Evolutionary conservation across 331 rosid genomes (phyloP).

Genomic region (Pyrus hybrid): DNA sequence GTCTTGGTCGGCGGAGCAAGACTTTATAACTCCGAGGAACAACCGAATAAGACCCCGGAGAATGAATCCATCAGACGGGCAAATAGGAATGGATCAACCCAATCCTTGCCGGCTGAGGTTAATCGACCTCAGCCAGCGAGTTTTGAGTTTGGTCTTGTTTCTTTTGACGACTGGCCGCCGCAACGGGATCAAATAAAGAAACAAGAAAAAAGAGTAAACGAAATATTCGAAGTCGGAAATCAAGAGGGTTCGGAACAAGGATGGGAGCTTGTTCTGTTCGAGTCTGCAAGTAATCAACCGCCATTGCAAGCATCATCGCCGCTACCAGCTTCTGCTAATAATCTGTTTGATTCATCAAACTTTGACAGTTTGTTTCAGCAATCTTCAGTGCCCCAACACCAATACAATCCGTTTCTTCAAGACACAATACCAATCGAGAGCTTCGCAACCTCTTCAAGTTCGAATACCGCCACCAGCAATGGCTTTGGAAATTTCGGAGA

Average conservation of each 20-base stretch:
- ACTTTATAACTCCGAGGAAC: conserved; percentile 9
- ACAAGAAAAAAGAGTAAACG: not conserved
- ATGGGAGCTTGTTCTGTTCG: conserved; percentile 59
- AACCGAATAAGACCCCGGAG: conserved; percentile 14
- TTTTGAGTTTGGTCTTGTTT: conserved; percentile 8
- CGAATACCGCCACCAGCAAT: not conserved
- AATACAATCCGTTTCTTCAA: conserved; percentile 64
- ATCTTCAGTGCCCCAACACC: conserved; percentile 16
- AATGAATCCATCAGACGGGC: not conserved
- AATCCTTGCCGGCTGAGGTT: not conserved
- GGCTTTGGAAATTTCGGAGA: not conserved
- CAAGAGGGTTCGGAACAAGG: conserved; percentile 12
- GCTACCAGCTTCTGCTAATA: not conserved
- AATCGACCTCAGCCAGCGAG: not conserved
- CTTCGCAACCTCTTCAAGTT: not conserved
- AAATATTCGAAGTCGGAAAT: not conserved
- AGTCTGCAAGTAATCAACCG: conserved; percentile 18
- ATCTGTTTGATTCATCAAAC: conserved; percentile 13
- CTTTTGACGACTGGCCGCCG: conserved; percentile 13
- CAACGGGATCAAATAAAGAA: not conserved
- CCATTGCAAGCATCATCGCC: not conserved
- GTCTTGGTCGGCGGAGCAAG: conserved; percentile 19
- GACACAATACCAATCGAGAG: conserved; percentile 9
- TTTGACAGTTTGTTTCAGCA: conserved; percentile 14
- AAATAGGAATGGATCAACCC: conserved; percentile 9